Evolutionary conservation across 2,329 filamentous ascomycete species (phyloP), one percentile per base, ranked within the genome.

Genomic region (Capronia epimyces): DNA sequence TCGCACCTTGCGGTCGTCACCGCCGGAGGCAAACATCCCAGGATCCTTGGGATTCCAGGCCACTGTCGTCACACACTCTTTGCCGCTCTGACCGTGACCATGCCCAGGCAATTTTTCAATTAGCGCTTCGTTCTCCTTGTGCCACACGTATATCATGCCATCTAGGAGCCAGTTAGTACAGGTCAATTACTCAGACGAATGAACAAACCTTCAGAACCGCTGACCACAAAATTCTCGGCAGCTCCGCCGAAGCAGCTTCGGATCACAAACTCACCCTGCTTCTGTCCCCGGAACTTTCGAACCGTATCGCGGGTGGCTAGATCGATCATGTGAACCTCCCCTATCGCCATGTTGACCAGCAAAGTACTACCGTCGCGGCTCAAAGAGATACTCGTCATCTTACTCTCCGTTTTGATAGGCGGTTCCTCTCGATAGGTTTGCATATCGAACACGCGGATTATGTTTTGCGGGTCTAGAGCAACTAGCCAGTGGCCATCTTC

Each of bases 151-250:
- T 36, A 97, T 79, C 49, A 79, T 77, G 1, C 80, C 80, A 67
- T 85, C 82, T 83, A 60, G 4, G 9, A 13, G 13, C 3, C 3
- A 9, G 12, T 50, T 29, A 46, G 57, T 66, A 56, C 66, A 62
- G 49, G 57, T 52, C 8, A 37, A 54, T 22, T 27, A 46, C 27
- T 5, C 42, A 34, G 15, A 18, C 10, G 13, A 5, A 6, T 18
- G 7, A 20, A 61, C 74, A 63, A 72, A 89, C 88, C 86, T 78
- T 96, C 89, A 63, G 89, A 95, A 9, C 93, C 93, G 63, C 87
- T 91, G 22, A 94, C 76, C 8, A 97, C 85, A 67, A 96, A 96
- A 65, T 85, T 90, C 70, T 96, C 89, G 52, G 87, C 84, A 1
- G 91, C 90, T 25, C 93, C 93, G 15, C 93, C 93, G 69, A 96